A percentile compares a stretch with the other conserved stretches of the same genome.
Conservation (phyloP, 345 rosid species). For the Hibiscus trionum region DNA sequence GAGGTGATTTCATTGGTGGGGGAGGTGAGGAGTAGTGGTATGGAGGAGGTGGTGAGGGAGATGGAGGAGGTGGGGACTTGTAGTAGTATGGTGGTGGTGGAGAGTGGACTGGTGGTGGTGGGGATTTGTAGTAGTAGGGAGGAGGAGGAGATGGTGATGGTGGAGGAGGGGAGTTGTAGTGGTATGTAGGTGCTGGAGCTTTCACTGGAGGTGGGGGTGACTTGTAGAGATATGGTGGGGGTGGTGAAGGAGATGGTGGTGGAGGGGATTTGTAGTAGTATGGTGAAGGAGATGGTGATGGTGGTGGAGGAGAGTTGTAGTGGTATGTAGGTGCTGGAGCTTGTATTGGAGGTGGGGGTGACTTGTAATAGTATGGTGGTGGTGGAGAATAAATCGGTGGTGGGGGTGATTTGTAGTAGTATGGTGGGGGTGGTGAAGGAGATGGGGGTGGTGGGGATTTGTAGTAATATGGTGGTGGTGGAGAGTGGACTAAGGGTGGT, state of each 20-base stretch:
- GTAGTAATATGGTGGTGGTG: background rate
- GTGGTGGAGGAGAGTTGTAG: constrained; percentile 17
- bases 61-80: constrained; percentile 29
- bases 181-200: constrained; percentile 26
- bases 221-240: constrained; percentile 18
- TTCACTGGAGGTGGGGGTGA: background rate
- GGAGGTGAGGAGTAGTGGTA: constrained; percentile 31
- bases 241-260: constrained; percentile 11
- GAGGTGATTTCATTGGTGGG: constrained; percentile 20
- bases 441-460: background rate
- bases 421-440: background rate
- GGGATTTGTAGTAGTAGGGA: constrained; percentile 13
- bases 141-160: background rate
- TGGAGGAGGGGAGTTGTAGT: constrained; percentile 28
- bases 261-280: constrained; percentile 13
- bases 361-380: background rate
- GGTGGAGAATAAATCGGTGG: background rate
- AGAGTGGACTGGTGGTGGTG: background rate
- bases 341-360: background rate
- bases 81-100: constrained; percentile 13
- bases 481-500: background rate
- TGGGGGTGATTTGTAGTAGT: background rate
- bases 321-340: background rate
- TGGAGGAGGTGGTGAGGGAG: constrained; percentile 28
- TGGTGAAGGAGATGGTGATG: background rate